phyloP scores from a whole-genome alignment of 1,284 basidiomycete species.

The Macrocystidia cucumis region DNA sequence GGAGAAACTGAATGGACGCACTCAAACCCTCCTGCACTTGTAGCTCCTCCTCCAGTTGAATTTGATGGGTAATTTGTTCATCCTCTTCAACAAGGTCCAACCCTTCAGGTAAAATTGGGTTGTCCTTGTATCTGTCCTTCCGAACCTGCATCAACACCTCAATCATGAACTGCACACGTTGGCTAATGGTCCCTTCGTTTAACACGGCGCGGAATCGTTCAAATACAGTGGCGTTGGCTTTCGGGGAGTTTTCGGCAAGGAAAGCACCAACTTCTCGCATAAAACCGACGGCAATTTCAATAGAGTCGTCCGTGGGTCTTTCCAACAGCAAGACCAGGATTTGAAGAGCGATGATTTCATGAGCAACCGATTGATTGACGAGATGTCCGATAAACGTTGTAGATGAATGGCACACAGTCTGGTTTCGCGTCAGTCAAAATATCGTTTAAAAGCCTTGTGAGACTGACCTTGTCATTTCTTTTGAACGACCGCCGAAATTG shows the following conservation, averaged over 20 bases:
- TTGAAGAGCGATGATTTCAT: slow-evolving; percentile 92
- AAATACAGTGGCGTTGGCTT: slow-evolving; percentile 89
- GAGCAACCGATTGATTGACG: slow-evolving; percentile 92
- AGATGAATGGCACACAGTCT: slow-evolving; percentile 91
- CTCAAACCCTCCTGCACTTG: slow-evolving; percentile 92
- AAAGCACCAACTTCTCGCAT: slow-evolving; percentile 97
- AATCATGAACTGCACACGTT: slow-evolving; percentile 99
- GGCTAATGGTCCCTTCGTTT: slow-evolving; percentile 92
- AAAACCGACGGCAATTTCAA: slow-evolving; percentile 97
- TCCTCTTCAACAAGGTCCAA: slow-evolving; percentile 97
- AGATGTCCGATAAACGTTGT: slow-evolving; percentile 96
- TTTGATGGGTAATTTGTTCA: slow-evolving; percentile 93
- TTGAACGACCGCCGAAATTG: slow-evolving; percentile 96
- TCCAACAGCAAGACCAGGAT: slow-evolving; percentile 93
- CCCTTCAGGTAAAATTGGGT: slow-evolving; percentile 89
- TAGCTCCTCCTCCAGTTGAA: slow-evolving; percentile 88
- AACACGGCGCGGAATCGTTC: slow-evolving; percentile 96
- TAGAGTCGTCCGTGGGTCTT: slow-evolving; percentile 94
- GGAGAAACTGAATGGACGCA: slow-evolving; percentile 31
- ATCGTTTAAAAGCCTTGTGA: not conserved
- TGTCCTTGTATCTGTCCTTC: slow-evolving; percentile 98
- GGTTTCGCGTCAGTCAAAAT: not conserved
- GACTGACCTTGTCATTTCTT: slow-evolving; percentile 90
- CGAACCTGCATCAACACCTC: slow-evolving; percentile 97
- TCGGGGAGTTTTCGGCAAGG: slow-evolving; percentile 89